A percentile compares a stretch with the other conserved stretches of the same genome.
Evolutionary conservation across 768 basidiomycete species (phyloP).

Genomic region (Trametes villosa): DNA sequence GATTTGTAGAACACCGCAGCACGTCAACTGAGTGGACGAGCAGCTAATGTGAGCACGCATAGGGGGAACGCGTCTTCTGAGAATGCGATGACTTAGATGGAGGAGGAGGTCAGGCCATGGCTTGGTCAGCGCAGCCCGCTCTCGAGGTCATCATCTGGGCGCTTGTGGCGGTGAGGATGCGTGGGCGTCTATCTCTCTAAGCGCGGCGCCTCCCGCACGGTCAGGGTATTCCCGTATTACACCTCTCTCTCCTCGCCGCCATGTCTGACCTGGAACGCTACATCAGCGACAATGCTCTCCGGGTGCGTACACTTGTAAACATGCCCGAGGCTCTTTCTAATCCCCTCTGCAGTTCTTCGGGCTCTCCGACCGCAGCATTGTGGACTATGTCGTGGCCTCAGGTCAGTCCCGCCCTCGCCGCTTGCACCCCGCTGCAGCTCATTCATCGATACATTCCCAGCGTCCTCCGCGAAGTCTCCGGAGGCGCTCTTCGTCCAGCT

Average conservation of each 20-base stretch:
- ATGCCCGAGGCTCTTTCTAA: background rate
- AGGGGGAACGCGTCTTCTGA: too few relatives aligned
- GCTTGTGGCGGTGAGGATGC: too few relatives aligned
- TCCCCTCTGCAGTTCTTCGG: conserved; percentile 68
- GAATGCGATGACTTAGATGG: too few relatives aligned
- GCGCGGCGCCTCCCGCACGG: background rate
- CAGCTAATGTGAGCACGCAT: too few relatives aligned
- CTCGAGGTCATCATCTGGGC: too few relatives aligned
- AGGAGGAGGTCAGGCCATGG: too few relatives aligned
- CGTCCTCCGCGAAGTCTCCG: conserved; percentile 82
- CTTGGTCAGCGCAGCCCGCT: too few relatives aligned
- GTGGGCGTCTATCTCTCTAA: background rate
- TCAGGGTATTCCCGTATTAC: background rate
- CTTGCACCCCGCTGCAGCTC: conserved; percentile 13
- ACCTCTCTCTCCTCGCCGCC: conserved; percentile 3
- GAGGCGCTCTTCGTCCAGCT: conserved; percentile 80
- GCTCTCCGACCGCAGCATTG: conserved; percentile 79
- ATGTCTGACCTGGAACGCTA: conserved; percentile 75
- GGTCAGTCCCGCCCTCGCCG: conserved; percentile 46
- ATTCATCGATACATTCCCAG: conserved; percentile 40
- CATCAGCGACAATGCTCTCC: conserved; percentile 78
- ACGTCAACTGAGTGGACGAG: too few relatives aligned
- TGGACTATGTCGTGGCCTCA: conserved; percentile 87
- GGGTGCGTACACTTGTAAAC: conserved; percentile 46
- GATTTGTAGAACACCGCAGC: too few relatives aligned